Base-by-base conservation (phyloP, 2,329 filamentous ascomycete genomes). In the Penicillium sp. region DNA sequence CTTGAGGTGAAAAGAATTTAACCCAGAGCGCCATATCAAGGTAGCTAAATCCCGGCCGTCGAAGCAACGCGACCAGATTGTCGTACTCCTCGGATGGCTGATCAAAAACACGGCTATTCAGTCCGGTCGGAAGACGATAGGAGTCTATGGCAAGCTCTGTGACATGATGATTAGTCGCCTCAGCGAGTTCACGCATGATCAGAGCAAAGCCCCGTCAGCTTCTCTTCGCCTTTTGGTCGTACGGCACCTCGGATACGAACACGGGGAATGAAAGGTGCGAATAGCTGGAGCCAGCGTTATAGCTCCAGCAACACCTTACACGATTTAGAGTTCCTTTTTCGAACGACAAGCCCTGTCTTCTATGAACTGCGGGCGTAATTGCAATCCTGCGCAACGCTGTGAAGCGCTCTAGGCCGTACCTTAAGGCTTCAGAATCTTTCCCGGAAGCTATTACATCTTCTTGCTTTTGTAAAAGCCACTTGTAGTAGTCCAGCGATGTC, bases 351-450 rank as follows among this genome's bases (percentile, higher is more conserved):
- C 9, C 26, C 26, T 5, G 26, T 30, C 26, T 30, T 30, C 26
- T 30, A 58, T 78, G 76, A 0, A 72, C 64, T 1, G 73, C 72
- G 3, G 70, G 70, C 2, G 75, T 77, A 14, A 79, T 58, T 0
- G 65, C 74, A 9, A 79, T 61, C 40, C 66, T 68, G 26, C 56
- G 64, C 1, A 79, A 60, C 2, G 63, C 64, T 0, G 72, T 68
- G 47, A 78, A 76, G 3, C 61, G 65, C 8, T 61, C 43, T 2
- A 77, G 30, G 1, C 65, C 72, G 35, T 70, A 68, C n/a, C 64
- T 49, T 2, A 79, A 64, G 5, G 66, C 73, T 7, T 62, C 43
- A 2, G 60, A 56, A 54, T 78, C 70, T 6, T 28, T 30, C 0
- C 56, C 52, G 3, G 64, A 63, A 7, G 55, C 49, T 0, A 75